Base-by-base conservation (phyloP, 2,329 filamentous ascomycete species). In the Penicillium sp. region DNA sequence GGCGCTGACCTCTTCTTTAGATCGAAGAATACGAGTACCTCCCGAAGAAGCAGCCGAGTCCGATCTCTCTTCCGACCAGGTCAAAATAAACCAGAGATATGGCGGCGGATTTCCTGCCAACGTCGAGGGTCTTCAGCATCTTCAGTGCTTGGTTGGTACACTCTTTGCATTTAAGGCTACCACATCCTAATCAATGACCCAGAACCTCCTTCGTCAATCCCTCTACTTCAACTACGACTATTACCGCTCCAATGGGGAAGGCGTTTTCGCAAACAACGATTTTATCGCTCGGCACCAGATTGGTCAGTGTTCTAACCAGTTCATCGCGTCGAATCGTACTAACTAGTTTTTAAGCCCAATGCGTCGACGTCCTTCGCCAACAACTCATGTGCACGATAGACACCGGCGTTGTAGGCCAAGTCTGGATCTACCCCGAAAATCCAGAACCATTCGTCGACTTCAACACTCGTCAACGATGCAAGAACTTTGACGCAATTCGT, bases 361-460 rank as follows among this genome's bases (percentile, higher is more conserved):
- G 84, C 52, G 70, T 86, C 28, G 84, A 86, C 55, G 81, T 80
- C 3, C 53, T 86, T 40, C 79, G 83, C 1, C 83, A 86, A 62
- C 79, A 83, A 14, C 73, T 86, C 13, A 85, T 85, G 81, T 86
- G 83, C 66, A 81, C 78, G 25, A 73, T 80, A 18, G 84, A 86
- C 57, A 78, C 81, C 2, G 82, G 77, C 1, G 76, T 86, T 0
- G 72, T 86, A 0, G 82, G 82, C 11, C 82, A 86, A 58, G 76
- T 86, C 5, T 86, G 83, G 83, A 78, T 77, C 30, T 62, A 67
- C 16, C 63, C 63, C 0, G 71, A 81, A 22, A 66, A 73, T 8
- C 75, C 77, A 0, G 68, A 71, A 39, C 74, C 81, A 0, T 85
- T 83, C 56, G 81, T 83, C 2, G 82, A 86, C 63, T 86, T 86